Evolutionary conservation across 176 grass and related monocot species (phyloP), one percentile per base, ranked within the genome.

Genomic region (Aegilops bicornis): DNA sequence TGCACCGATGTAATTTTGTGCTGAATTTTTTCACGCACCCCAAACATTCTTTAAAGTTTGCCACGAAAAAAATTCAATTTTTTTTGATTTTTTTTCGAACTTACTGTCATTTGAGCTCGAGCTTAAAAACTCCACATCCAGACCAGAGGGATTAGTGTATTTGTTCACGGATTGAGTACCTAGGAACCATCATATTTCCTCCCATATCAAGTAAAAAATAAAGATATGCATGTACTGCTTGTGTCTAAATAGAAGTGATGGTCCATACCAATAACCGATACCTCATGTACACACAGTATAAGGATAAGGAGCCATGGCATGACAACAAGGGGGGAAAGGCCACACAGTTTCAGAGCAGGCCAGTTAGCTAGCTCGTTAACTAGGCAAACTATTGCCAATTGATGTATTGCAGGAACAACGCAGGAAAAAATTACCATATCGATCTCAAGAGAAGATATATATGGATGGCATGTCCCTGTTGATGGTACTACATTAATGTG

Each of bases 271-370:
- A 83, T 63, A 73, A 63, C 25, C 27, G 54, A 74, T 20, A 32
- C 24, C 31, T 63, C 40, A 75, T 76, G 58, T 64, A 33, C 73
- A 32, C 17, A 47, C 36, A 47, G 56, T 84, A n/a, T 42, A 9
- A 73, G 69, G 69, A 75, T 75, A 45, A 64, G 35, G 33, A 73
- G 10, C 22, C 11, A 16, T 40, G 48, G 16, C 23, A 27, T 20
- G 81, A 61, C 81, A 83, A 61, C 50, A 60, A 60, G n/a, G 48
- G 67, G 68, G 33, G 23, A 61, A 61, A 47, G 56, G 45, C 23
- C 70, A 75, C 59, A 84, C 82, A 32, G 54, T 84, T 75, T 32
- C 70, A 64, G 16, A 75, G 36, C 82, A 75, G 24, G 69, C 81
- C 36, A 31, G 52, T 22, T 47, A 66, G 79, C 54, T 74, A 63